These are phyloP conservation scores for Termitomyces sp. DNA, from an alignment of 768 basidiomycete species.

Conservation along the genomic window DNA sequence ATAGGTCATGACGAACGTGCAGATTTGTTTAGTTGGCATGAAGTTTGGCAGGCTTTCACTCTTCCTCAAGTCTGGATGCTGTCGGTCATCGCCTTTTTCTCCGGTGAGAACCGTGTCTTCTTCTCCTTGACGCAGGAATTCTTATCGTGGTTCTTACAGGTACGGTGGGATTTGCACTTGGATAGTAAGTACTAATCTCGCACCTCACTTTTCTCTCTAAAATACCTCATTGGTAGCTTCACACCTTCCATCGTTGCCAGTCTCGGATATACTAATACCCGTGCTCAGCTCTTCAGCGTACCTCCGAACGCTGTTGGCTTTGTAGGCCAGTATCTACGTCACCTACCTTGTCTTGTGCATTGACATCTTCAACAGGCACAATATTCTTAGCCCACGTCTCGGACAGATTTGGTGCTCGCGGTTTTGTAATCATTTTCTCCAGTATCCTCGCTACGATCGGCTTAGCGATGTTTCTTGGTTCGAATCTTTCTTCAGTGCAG, in stretches of 20 bases:
- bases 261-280: neutral
- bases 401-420: neutral
- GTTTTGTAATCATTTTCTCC: neutral
- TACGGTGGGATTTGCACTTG: neutral
- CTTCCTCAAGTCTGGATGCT: slow-evolving; percentile 57
- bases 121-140: neutral
- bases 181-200: neutral
- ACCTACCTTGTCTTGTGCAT: neutral
- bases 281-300: neutral
- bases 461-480: neutral
- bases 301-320: slow-evolving; percentile 1
- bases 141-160: neutral
- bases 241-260: neutral
- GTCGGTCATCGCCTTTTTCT: slow-evolving; percentile 27
- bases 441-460: neutral
- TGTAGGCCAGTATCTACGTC: neutral
- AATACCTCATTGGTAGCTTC: neutral
- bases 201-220: neutral
- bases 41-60: slow-evolving; percentile 47
- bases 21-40: slow-evolving; percentile 55
- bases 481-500: neutral
- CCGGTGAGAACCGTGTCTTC: neutral
- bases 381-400: neutral
- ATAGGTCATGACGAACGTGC: slow-evolving; percentile 30
- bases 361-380: neutral